Evolutionary conservation across 1,139 yeast genomes (phyloP).

Genomic region (Yamadazyma buinensis): DNA sequence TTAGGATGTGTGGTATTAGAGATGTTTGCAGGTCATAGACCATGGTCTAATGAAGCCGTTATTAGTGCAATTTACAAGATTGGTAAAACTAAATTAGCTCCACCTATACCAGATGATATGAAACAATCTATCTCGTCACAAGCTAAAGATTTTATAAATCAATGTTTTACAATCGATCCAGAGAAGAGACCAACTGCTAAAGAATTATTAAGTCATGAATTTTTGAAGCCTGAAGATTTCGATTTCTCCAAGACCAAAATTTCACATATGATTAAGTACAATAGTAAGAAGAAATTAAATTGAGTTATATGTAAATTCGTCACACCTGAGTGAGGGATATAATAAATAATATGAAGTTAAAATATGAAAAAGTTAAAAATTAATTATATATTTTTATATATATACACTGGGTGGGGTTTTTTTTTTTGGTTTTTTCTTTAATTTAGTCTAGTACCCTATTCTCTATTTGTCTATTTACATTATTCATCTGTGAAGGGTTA

Average conservation of each 20-base stretch:
- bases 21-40: slow-evolving; percentile 86
- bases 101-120: slow-evolving; percentile 92
- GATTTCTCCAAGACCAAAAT: slow-evolving; percentile 62
- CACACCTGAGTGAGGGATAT: no score
- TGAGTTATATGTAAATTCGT: neutral
- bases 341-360: no score
- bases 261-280: slow-evolving; percentile 42
- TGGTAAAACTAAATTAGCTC: slow-evolving; percentile 77
- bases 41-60: slow-evolving; percentile 79
- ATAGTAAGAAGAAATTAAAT: slow-evolving; percentile 20
- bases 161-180: slow-evolving; percentile 81
- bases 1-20: slow-evolving; percentile 94
- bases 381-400: no score
- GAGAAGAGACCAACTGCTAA: slow-evolving; percentile 84
- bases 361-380: no score
- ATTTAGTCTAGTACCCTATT: no score
- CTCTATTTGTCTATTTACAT: no score
- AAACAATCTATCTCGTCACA: slow-evolving; percentile 44
- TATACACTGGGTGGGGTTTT: no score
- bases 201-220: slow-evolving; percentile 58
- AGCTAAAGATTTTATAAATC: slow-evolving; percentile 69
- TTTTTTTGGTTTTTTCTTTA: no score
- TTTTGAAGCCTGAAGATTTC: slow-evolving; percentile 51
- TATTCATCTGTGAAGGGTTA: no score
- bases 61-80: slow-evolving; percentile 74